Conservation (phyloP, 108 stramenopile genomes). For the Cyclostephanos tholiformis region DNA sequence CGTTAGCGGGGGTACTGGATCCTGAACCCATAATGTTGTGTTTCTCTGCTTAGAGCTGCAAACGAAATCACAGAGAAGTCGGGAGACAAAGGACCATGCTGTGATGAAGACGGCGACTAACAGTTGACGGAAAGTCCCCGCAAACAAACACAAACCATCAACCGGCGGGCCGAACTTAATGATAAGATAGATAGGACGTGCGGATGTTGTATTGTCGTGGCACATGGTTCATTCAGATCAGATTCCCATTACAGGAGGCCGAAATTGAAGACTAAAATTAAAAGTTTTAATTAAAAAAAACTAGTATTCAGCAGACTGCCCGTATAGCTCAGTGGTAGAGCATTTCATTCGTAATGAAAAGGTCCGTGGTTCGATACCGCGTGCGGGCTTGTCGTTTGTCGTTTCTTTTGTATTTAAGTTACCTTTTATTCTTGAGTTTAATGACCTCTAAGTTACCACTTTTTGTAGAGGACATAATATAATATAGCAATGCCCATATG, state of each 20-base stretch:
- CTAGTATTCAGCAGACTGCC: conserved; percentile 11
- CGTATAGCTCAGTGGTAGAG: conserved; percentile 73
- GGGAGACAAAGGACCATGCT: neutral
- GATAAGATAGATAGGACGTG: no score
- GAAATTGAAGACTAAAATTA: no score
- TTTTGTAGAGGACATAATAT: no score
- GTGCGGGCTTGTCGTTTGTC: conserved; percentile 23
- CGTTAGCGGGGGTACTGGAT: neutral
- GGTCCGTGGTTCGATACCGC: conserved; percentile 70
- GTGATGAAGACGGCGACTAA: neutral
- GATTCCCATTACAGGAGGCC: neutral
- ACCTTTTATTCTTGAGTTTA: no score
- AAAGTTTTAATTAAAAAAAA: no score
- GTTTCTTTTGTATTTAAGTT: neutral
- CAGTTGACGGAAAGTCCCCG: neutral
- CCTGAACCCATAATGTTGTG: conserved; percentile 12
- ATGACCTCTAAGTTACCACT: no score
- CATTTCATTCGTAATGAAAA: conserved; percentile 81
- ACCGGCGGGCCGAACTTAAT: neutral
- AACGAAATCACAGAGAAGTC: neutral
- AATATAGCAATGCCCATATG: conserved; percentile 52
- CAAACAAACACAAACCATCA: neutral
- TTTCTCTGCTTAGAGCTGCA: neutral
- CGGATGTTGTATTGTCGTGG: no score
- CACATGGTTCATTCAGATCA: no score